Evolutionary conservation across 1,139 yeast species (phyloP), one percentile per base, ranked within the genome.

Genomic region (Magnusiomyces clavatus): DNA sequence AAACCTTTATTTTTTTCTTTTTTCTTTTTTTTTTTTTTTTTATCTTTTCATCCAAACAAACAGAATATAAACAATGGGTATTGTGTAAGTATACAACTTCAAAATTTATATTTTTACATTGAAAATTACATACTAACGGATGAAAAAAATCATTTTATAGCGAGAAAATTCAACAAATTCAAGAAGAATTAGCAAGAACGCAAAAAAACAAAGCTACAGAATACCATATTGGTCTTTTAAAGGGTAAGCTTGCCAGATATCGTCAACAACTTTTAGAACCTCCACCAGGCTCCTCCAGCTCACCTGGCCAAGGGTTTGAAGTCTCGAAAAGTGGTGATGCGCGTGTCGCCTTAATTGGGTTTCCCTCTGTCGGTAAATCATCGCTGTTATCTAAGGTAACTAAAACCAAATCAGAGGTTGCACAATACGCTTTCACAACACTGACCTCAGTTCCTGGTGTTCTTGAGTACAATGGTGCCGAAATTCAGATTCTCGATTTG

Each of bases 191-290:
- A 75, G 81, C 96, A 42, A 77, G 97, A 57, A 92, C 98, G 37
- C 98, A 92, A 67, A 92, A 92, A 75, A 92, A 92, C 67, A 92
- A 92, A 72, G 98, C 98, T 59, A 92, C 98, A 1, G 97, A 92
- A 71, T 90, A 90, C 68, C 98, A 92, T 67, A 77, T 92, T 63
- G 97, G 98, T 59, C 78, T 90, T 40, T 74, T 92, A 54, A 89
- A 92, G 70, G 98, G 97, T 54, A 92, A 92, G 68, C 77, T 92
- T 49, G 98, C 98, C n/a, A 77, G 95, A 59, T 86, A 86, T 64
- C 80, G 97, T 63, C 83, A 95, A 63, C 96, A 90, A 72, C 76
- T 92, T 53, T 74, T 92, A 45, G 97, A 90, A 60, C 97, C 97
- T 13, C 84, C 87, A 51, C 86, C 92, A 1, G 75, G 76, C 1